phyloP scores from a whole-genome alignment of 495 filamentous ascomycete genomes.

The Penicillium flavigenum region DNA sequence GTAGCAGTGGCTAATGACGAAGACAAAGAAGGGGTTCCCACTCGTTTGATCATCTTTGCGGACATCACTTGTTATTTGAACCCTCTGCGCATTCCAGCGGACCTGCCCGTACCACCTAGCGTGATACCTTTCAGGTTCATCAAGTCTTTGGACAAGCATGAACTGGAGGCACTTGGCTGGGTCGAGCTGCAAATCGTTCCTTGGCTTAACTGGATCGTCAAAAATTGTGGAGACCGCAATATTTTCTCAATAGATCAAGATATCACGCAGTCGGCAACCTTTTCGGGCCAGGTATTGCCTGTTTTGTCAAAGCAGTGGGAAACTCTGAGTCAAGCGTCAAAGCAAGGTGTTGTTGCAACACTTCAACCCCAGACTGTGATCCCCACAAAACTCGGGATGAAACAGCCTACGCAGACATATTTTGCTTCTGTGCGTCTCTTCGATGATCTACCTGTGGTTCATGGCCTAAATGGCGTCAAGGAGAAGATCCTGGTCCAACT shows the following conservation, averaged over 20 bases:
- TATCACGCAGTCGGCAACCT: constrained; percentile 67
- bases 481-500: constrained; percentile 82
- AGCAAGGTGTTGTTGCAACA: constrained; percentile 59
- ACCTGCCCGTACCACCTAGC: constrained; percentile 77
- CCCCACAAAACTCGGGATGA: constrained; percentile 90
- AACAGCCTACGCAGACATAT: constrained; percentile 80
- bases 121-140: constrained; percentile 83
- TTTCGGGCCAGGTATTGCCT: constrained; percentile 74
- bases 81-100: constrained; percentile 69
- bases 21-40: constrained; percentile 56
- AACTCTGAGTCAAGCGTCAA: constrained; percentile 60
- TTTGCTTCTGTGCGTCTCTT: constrained; percentile 92
- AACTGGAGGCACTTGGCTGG: constrained; percentile 81
- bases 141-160: constrained; percentile 53
- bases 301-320: constrained; percentile 91
- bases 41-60: constrained; percentile 71
- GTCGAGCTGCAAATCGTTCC: constrained; percentile 73
- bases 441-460: constrained; percentile 82
- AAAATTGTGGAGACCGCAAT: constrained; percentile 51
- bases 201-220: constrained; percentile 79
- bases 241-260: constrained; percentile 53
- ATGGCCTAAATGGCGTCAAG: constrained; percentile 72
- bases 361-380: constrained; percentile 72
- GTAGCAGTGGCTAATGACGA: constrained; percentile 77
- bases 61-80: constrained; percentile 72